A percentile compares a stretch with the other conserved stretches of the same genome.
phyloP scores from a whole-genome alignment of 345 rosid genomes.

The Melaleuca quinquenervia region DNA sequence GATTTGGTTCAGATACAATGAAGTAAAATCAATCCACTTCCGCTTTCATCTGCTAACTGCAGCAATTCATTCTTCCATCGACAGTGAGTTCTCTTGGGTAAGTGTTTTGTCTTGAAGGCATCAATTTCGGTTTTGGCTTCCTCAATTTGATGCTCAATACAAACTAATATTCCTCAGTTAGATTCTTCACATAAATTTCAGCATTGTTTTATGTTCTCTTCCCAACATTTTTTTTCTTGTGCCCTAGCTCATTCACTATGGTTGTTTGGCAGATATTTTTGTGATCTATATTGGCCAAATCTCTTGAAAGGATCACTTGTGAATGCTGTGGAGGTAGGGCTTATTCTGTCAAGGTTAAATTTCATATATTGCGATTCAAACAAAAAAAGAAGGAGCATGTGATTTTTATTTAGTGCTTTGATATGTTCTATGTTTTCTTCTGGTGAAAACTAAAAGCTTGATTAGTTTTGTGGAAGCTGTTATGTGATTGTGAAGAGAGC shows the following conservation, averaged over 20 bases:
- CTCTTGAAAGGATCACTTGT: neutral
- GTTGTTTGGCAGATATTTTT: neutral
- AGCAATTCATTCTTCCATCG: neutral
- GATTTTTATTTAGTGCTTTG: too few species aligned
- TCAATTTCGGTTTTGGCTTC: neutral
- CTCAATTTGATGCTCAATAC: neutral
- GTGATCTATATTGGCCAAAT: neutral
- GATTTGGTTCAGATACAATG: too few species aligned
- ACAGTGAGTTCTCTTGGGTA: neutral
- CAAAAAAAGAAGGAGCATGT: neutral
- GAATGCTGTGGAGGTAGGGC: neutral
- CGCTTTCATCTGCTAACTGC: too few species aligned
- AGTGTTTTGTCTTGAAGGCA: neutral
- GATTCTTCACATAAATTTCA: neutral
- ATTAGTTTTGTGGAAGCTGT: neutral
- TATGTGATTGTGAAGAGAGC: neutral
- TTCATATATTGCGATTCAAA: neutral
- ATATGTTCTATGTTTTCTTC: too few species aligned
- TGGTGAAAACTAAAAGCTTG: too few species aligned
- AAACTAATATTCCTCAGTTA: neutral
- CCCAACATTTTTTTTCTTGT: neutral
- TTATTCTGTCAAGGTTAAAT: neutral
- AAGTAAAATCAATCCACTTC: too few species aligned
- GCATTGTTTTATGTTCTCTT: neutral
- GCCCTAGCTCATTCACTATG: neutral